These are phyloP conservation scores for Arbutus unedo DNA, from an alignment of 148 eudicot species.

Conservation along the genomic window DNA sequence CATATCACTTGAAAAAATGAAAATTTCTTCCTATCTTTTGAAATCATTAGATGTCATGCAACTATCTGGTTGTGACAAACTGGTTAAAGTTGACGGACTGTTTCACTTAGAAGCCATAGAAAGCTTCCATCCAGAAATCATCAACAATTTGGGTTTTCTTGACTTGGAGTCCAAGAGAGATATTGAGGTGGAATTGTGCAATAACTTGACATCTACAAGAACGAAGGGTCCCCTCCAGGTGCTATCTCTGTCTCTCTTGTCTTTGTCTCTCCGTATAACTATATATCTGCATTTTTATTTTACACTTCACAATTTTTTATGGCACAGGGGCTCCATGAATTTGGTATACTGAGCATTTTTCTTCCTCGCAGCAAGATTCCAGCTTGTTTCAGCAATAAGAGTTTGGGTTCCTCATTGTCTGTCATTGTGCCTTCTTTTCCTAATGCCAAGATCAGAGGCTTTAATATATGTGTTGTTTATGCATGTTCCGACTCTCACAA, in stretches of 20 bases:
- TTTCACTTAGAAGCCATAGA: constrained; percentile 15
- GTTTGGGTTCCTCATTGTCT: not conserved
- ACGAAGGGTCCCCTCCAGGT: constrained; percentile 18
- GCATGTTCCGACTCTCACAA: not conserved
- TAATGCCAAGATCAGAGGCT: constrained; percentile 1
- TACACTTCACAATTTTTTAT: not conserved
- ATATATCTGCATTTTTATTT: not conserved
- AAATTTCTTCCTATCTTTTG: constrained; percentile 6
- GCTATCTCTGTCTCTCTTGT: constrained; percentile 3
- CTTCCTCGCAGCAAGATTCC: constrained; percentile 16
- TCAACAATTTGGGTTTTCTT: not conserved
- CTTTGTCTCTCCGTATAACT: no score
- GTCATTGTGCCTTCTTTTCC: constrained; percentile 1
- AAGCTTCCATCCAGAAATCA: not conserved
- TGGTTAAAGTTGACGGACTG: constrained; percentile 9
- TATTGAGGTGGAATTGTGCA: constrained; percentile 8
- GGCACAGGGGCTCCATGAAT: constrained; percentile 19
- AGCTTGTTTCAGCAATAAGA: not conserved
- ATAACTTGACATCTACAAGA: constrained; percentile 1
- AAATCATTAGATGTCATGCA: not conserved
- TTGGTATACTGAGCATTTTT: constrained; percentile 16
- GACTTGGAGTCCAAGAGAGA: constrained; percentile 5
- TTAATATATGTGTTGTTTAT: constrained; percentile 17
- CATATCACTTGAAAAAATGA: constrained; percentile 14
- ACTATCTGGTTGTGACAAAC: constrained; percentile 10